Evolutionary conservation across 1,284 basidiomycete genomes (phyloP), one percentile per base, ranked within the genome.

Genomic region (Fistulinella staudtii): DNA sequence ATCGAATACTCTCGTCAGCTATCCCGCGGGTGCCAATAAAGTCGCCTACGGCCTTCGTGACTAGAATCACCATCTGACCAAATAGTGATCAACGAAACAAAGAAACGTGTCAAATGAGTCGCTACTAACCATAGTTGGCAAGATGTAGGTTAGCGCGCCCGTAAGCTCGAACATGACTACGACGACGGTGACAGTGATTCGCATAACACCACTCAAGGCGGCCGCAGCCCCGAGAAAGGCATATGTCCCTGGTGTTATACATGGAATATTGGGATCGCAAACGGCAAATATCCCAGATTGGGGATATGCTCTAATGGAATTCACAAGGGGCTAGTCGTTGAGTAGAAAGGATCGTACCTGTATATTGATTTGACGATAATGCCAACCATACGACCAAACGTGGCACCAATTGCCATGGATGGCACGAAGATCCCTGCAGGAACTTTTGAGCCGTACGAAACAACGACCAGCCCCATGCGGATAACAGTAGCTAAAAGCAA

Each of bases 111-210:
- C 17, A 41, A 38, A 23, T 7, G 41, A 27, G 14, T 10, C 14
- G 6, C 5, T 27, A 58, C 76, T 59, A 54, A 92, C 93, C 96
- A 99, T 99, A 4, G 93, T 96, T 0, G 96, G 96, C 22, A 99
- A 70, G 55, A 99, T 96, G 65, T 99, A 99, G 10, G 93, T 98
- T 56, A 99, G 68, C 1, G 96, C 95, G 8, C 96, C 96, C 2
- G 96, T 99, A n/a, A 99, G 76, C 63, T 99, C 96, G 65, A 98
- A 64, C 65, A 99, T 99, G 68, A 99, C 97, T 43, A 99, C 96
- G 2, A 98, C 96, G 2, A 99, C 93, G 0, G 94, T 93, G 18
- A 99, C 92, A 0, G 96, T 99, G 51, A 98, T 91, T 51, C 94
- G 79, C 75, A 97, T 99, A 42, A 99, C 84, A 21, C 96, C 96